A percentile compares a stretch with the other conserved stretches of the same genome.
These are phyloP conservation scores for Ilyonectria robusta DNA, from an alignment of 2,329 filamentous ascomycete species.

Conservation along the genomic window DNA sequence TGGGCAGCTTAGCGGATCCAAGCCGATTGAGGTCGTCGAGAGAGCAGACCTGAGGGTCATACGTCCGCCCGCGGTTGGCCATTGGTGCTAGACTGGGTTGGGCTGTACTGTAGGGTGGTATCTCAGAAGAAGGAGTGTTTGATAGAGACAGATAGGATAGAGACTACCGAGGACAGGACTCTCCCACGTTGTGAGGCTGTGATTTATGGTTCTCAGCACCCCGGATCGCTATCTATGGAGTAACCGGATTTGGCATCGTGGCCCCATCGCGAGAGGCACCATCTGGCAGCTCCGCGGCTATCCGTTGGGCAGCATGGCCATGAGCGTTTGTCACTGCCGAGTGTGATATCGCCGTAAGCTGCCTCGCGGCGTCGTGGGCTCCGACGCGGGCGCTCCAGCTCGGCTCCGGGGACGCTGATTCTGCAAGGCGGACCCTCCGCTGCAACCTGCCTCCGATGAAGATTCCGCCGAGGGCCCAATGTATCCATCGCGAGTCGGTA, in stretches of 20 bases:
- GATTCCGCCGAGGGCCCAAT: too few species aligned
- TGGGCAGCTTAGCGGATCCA: constrained; percentile 25
- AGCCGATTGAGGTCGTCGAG: constrained; percentile 30
- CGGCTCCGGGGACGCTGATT: constrained; percentile 14
- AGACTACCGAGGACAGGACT: background rate
- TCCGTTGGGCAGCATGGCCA: background rate
- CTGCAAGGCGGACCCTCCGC: background rate
- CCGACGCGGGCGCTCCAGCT: background rate
- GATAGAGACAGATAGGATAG: background rate
- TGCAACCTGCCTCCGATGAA: background rate
- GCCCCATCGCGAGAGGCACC: constrained; percentile 17
- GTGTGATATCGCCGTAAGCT: constrained; percentile 23
- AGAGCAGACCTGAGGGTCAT: constrained; percentile 28
- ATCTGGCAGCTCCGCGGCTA: constrained; percentile 9
- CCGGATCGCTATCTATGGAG: constrained; percentile 18
- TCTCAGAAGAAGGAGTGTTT: constrained; percentile 1
- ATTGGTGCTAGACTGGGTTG: constrained; percentile 6
- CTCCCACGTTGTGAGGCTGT: constrained; percentile 14
- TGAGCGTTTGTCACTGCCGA: constrained; percentile 10
- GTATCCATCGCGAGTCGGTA: background rate
- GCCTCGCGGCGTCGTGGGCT: background rate
- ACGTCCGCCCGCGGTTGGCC: constrained; percentile 32
- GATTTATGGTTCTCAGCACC: constrained; percentile 27
- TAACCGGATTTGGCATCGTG: constrained; percentile 17
- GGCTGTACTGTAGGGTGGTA: background rate